A percentile compares a stretch with the other conserved stretches of the same genome.
Evolutionary conservation across 495 filamentous ascomycete genomes (phyloP).

Genomic region (Xylaria telfairii): DNA sequence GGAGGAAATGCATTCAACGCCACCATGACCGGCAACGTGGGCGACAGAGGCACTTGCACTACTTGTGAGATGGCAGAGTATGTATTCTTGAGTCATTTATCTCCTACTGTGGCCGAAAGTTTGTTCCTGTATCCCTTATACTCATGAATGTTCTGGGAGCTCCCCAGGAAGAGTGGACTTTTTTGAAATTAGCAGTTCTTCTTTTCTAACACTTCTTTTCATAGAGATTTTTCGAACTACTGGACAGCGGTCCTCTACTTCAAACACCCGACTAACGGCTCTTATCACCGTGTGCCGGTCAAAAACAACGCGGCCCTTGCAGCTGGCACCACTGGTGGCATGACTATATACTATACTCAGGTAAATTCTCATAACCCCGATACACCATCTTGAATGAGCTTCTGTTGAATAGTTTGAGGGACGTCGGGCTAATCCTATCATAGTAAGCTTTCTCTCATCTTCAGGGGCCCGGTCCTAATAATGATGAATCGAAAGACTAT

Average conservation of each 20-base stretch:
- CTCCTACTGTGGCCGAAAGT: background rate
- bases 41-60: slow-evolving; percentile 48
- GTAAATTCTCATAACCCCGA: slow-evolving; percentile 54
- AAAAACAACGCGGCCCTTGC: slow-evolving; percentile 52
- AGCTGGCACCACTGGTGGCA: slow-evolving; percentile 54
- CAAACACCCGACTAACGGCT: slow-evolving; percentile 55
- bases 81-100: background rate
- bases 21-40: slow-evolving; percentile 52
- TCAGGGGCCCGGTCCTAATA: slow-evolving; percentile 43
- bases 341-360: slow-evolving; percentile 62
- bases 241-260: slow-evolving; percentile 60
- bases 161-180: no score
- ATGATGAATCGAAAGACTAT: slow-evolving; percentile 50
- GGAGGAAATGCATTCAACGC: slow-evolving; percentile 59
- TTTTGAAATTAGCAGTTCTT: background rate
- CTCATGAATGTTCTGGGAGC: background rate
- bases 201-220: background rate
- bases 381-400: background rate
- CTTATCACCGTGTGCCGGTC: slow-evolving; percentile 56
- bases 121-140: background rate
- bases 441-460: slow-evolving; percentile 14
- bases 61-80: slow-evolving; percentile 51
- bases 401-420: slow-evolving; percentile 28
- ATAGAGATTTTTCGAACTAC: slow-evolving; percentile 53
- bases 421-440: slow-evolving; percentile 48